These are phyloP conservation scores for Exidia glandulosa DNA, from an alignment of 768 basidiomycete genomes.

Conservation along the genomic window DNA sequence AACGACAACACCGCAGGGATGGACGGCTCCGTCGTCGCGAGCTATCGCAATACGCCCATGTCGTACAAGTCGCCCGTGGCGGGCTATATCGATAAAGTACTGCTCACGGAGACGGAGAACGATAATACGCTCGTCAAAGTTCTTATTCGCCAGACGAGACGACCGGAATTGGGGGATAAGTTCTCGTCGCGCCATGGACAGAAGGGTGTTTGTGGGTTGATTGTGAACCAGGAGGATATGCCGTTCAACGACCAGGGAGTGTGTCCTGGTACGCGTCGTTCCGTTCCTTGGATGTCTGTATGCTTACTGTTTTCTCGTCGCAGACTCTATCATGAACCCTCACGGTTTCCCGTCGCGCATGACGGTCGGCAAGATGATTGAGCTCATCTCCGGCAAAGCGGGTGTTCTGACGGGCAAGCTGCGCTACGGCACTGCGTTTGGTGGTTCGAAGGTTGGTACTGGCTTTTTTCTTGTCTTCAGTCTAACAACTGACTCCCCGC, in stretches of 20 bases:
- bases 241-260: constrained; percentile 99
- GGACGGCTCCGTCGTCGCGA: constrained; percentile 68
- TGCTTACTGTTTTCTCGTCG: constrained; percentile 8
- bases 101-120: constrained; percentile 94
- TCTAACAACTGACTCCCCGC: background rate
- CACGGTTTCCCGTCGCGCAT: constrained; percentile 99
- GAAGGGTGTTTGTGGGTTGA: constrained; percentile 97
- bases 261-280: constrained; percentile 53
- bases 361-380: constrained; percentile 99
- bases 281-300: background rate
- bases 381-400: constrained; percentile 93
- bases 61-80: constrained; percentile 89
- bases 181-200: constrained; percentile 97
- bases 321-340: constrained; percentile 99
- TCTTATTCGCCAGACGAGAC: constrained; percentile 88
- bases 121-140: constrained; percentile 97
- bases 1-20: constrained; percentile 64
- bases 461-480: background rate
- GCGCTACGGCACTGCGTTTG: constrained; percentile 93
- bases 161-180: constrained; percentile 96
- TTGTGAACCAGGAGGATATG: constrained; percentile 98
- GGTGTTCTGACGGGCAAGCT: constrained; percentile 83
- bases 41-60: constrained; percentile 89
- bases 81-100: constrained; percentile 93
- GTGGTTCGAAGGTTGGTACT: constrained; percentile 79